phyloP scores from a whole-genome alignment of 2,329 filamentous ascomycete genomes.

The Ophiocordyceps sinensis region DNA sequence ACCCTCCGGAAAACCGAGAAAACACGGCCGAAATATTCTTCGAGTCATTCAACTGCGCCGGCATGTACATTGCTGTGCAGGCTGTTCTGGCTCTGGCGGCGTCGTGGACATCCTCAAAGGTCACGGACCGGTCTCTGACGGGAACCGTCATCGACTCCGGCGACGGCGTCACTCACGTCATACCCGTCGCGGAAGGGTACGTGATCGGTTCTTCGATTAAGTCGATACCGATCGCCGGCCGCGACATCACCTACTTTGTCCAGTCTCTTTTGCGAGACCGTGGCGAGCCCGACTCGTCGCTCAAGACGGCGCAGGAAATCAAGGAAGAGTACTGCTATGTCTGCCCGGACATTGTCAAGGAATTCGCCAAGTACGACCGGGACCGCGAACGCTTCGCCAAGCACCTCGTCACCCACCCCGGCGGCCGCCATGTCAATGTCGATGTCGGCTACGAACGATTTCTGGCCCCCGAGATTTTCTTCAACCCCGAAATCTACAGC shows the following conservation, averaged over 20 bases:
- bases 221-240: slow-evolving; percentile 92
- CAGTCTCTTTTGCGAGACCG: slow-evolving; percentile 91
- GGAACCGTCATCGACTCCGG: slow-evolving; percentile 98
- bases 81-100: slow-evolving; percentile 91
- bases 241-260: slow-evolving; percentile 98
- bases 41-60: slow-evolving; percentile 98
- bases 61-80: slow-evolving; percentile 96
- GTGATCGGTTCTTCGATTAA: slow-evolving; percentile 99
- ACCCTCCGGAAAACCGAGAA: slow-evolving; percentile 96
- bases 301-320: slow-evolving; percentile 95
- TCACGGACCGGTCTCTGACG: slow-evolving; percentile 87
- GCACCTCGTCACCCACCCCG: slow-evolving; percentile 74
- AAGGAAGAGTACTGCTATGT: slow-evolving; percentile 99
- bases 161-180: slow-evolving; percentile 97
- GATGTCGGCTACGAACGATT: slow-evolving; percentile 98
- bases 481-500: slow-evolving; percentile 99
- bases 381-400: slow-evolving; percentile 85
- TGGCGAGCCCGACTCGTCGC: slow-evolving; percentile 87
- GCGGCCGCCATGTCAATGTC: slow-evolving; percentile 69
- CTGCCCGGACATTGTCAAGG: slow-evolving; percentile 96
- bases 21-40: slow-evolving; percentile 99
- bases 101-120: slow-evolving; percentile 97
- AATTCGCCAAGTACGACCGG: slow-evolving; percentile 86
- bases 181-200: slow-evolving; percentile 95
- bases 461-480: slow-evolving; percentile 96